Base-by-base conservation (phyloP, 2,329 filamentous ascomycete species). In the Fusarium chlamydosporum region DNA sequence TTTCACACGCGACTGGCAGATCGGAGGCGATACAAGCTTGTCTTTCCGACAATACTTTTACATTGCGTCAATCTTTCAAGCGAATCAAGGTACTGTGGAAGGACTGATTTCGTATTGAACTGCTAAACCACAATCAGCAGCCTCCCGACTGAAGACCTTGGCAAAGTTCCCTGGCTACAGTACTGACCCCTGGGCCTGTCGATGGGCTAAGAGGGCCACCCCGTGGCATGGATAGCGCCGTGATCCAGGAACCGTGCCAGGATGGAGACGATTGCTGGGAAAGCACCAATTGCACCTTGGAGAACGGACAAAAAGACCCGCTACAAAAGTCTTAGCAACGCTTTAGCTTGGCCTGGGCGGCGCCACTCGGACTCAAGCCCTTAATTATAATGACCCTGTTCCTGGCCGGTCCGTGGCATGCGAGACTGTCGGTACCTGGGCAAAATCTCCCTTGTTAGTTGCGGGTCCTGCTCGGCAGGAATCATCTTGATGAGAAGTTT, bases 211-310 rank as follows among this genome's bases (percentile, higher is more conserved):
- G 38, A 56, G 72, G 56, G 56, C 67, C 71, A 74, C 71, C 69
- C 70, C 69, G 65, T 67, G 67, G 61, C 71, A 71, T 72, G 62
- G 72, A 67, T 71, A 68, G 71, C 72, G 71, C 59, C 61, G 54
- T 65, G 67, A 74, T 64, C 72, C 72, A 74, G 72, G 72, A 73
- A 74, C 72, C 35, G 23, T 60, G 71, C 67, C 35, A 38, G 43
- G 31, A 73, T 76, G 58, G 60, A 51, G 61, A 35, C 56, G 41
- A 48, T 41, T 23, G 62, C 65, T 69, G 57, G 63, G 45, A 27
- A 18, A n/a, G 41, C 29, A 34, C 61, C 60, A 65, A 65, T 65
- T 59, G 31, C 51, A 53, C 18, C 26, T 33, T 33, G 34, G 26
- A 45, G 23, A 56, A 11, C 57, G 29, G 43, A 51, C 23, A 31